These are phyloP conservation scores for Ochetophila trinervis DNA, from an alignment of 306 rosid species.

Conservation along the genomic window DNA sequence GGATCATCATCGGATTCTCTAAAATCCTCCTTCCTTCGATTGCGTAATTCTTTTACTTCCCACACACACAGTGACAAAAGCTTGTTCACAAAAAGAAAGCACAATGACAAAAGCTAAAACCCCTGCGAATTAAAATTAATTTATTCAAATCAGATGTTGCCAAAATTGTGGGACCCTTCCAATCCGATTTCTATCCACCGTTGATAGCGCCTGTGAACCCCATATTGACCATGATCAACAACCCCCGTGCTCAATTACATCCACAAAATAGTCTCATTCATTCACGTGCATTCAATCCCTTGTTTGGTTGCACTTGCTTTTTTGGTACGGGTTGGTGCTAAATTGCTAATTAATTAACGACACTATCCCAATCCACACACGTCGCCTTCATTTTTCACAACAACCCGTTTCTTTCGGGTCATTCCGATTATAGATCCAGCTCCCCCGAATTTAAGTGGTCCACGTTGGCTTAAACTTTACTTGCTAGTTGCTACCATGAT, in stretches of 20 bases:
- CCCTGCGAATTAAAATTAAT: too few relatives aligned
- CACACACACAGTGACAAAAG: neutral
- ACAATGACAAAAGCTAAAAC: too few relatives aligned
- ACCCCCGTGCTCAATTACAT: neutral
- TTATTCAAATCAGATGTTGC: neutral
- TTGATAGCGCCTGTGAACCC: slow-evolving; percentile 6
- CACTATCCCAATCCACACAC: neutral
- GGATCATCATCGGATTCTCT: slow-evolving; percentile 28
- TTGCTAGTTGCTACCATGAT: slow-evolving; percentile 27
- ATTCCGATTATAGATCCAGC: neutral
- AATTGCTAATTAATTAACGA: neutral
- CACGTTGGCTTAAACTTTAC: neutral
- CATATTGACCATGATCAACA: neutral
- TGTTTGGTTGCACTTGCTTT: neutral
- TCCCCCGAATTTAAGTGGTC: too few relatives aligned
- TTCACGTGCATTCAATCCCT: neutral
- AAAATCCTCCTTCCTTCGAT: neutral
- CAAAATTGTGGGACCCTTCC: neutral
- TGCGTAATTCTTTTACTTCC: slow-evolving; percentile 3
- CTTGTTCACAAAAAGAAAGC: neutral
- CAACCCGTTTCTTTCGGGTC: neutral
- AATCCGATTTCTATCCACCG: neutral
- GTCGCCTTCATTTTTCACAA: neutral
- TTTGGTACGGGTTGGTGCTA: neutral
- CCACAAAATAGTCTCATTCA: neutral